phyloP scores from a whole-genome alignment of 805 yeast species.

The Nakazawaea wickerhamii region DNA sequence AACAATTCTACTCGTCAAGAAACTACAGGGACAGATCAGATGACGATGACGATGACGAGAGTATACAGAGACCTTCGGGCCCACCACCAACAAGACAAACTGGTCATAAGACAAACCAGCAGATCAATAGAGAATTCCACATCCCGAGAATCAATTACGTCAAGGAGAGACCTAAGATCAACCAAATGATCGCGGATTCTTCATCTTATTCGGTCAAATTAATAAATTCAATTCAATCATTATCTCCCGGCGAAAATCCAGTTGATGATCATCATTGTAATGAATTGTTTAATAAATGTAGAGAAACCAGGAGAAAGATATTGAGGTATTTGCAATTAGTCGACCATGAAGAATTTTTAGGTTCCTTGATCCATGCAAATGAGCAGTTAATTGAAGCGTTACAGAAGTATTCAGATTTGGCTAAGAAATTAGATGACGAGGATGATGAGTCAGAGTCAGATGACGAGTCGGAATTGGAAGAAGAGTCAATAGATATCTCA shows the following conservation, averaged over 20 bases:
- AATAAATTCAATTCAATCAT: slow-evolving; percentile 46
- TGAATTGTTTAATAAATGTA: slow-evolving; percentile 68
- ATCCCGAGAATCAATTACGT: slow-evolving; percentile 66
- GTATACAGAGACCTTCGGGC: slow-evolving; percentile 5
- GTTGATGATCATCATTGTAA: slow-evolving; percentile 58
- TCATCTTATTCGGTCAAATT: slow-evolving; percentile 69
- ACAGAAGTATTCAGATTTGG: slow-evolving; percentile 57
- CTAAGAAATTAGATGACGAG: slow-evolving; percentile 26
- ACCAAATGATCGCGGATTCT: slow-evolving; percentile 65
- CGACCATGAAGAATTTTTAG: slow-evolving; percentile 79
- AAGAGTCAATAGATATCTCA: too few species aligned
- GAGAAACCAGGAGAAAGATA: slow-evolving; percentile 69
- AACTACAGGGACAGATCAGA: slow-evolving; percentile 12
- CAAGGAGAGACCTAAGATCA: slow-evolving; percentile 70
- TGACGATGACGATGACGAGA: slow-evolving; percentile 7
- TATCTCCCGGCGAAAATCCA: slow-evolving; percentile 43
- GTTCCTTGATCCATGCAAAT: slow-evolving; percentile 83
- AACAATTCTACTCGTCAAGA: slow-evolving; percentile 13
- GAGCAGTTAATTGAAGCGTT: slow-evolving; percentile 80
- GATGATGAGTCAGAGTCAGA: background rate
- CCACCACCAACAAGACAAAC: slow-evolving; percentile 4
- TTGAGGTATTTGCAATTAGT: slow-evolving; percentile 79
- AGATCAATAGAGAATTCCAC: slow-evolving; percentile 43
- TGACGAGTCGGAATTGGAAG: too few species aligned
- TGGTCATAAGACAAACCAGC: slow-evolving; percentile 23